A percentile compares a stretch with the other conserved stretches of the same genome.
phyloP scores from a whole-genome alignment of 805 yeast genomes.

The Pachysolen tannophilus region DNA sequence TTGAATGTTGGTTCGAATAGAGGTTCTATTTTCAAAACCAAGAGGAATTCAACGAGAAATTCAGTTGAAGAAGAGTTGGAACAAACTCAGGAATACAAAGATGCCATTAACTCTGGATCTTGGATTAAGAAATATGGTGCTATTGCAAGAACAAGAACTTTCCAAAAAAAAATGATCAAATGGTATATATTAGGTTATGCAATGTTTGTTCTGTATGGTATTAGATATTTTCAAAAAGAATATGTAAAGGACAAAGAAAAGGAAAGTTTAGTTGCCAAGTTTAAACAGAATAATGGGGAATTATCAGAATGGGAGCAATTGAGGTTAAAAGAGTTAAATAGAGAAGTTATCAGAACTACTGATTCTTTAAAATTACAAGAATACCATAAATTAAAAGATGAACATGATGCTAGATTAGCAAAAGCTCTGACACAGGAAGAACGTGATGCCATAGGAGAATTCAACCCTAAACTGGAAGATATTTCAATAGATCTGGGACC shows the following conservation, averaged over 20 bases:
- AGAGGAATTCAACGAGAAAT: constrained; percentile 19
- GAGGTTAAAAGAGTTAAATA: constrained; percentile 49
- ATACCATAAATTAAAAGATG: constrained; percentile 44
- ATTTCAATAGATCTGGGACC: constrained; percentile 16
- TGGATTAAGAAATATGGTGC: constrained; percentile 43
- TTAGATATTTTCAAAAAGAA: constrained; percentile 57
- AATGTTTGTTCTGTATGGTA: constrained; percentile 48
- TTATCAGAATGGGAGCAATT: constrained; percentile 58
- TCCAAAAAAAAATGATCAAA: constrained; percentile 55
- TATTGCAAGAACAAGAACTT: constrained; percentile 42
- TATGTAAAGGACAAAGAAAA: constrained; percentile 59
- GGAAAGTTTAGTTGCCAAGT: constrained; percentile 19
- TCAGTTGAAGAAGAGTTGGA: constrained; percentile 21
- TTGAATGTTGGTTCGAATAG: no score
- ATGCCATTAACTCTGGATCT: constrained; percentile 25
- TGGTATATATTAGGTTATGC: constrained; percentile 55
- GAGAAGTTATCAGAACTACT: constrained; percentile 53
- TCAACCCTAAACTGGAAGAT: constrained; percentile 27
- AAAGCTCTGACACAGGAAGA: constrained; percentile 14
- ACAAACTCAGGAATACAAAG: constrained; percentile 20
- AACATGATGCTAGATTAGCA: constrained; percentile 17
- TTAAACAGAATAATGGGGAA: constrained; percentile 22
- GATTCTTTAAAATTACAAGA: constrained; percentile 54
- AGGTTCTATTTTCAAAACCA: constrained; percentile 21
- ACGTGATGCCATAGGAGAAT: constrained; percentile 12